These are phyloP conservation scores for Neostapfia colusana DNA, from an alignment of 176 grass and related monocot genomes.

Conservation along the genomic window DNA sequence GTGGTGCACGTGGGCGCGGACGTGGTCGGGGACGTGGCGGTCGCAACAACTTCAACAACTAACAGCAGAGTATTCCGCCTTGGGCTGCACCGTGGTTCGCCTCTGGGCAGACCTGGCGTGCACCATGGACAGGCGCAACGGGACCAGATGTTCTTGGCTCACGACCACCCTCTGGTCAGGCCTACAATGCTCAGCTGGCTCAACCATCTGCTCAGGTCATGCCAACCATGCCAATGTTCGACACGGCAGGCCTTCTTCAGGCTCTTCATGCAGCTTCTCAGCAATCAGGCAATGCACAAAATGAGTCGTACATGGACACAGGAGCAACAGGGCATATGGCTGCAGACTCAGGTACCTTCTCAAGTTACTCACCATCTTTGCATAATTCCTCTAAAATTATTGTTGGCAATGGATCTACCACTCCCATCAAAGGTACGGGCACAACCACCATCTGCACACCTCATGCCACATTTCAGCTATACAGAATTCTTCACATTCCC, in stretches of 20 bases:
- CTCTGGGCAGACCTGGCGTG: no score
- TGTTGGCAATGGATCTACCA: background rate
- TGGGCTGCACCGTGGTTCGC: background rate
- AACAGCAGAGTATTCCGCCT: background rate
- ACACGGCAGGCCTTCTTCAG: background rate
- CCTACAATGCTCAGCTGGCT: background rate
- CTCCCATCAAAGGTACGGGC: background rate
- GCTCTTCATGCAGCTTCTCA: no score
- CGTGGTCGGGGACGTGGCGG: no score
- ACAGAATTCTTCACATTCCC: background rate
- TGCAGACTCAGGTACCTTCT: background rate
- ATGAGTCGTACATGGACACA: background rate
- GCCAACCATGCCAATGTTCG: background rate
- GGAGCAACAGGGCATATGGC: background rate
- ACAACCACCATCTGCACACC: rapidly evolving
- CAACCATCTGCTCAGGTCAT: background rate
- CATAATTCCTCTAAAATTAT: background rate
- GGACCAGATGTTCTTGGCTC: background rate
- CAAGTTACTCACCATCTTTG: background rate
- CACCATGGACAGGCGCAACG: background rate
- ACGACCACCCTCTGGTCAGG: background rate
- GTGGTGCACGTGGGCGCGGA: no score
- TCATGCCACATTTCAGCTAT: rapidly evolving
- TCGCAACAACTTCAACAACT: background rate
- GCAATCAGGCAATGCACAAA: no score